Conservation (phyloP, 2,329 filamentous ascomycete genomes). For the Volutella citrinella region DNA sequence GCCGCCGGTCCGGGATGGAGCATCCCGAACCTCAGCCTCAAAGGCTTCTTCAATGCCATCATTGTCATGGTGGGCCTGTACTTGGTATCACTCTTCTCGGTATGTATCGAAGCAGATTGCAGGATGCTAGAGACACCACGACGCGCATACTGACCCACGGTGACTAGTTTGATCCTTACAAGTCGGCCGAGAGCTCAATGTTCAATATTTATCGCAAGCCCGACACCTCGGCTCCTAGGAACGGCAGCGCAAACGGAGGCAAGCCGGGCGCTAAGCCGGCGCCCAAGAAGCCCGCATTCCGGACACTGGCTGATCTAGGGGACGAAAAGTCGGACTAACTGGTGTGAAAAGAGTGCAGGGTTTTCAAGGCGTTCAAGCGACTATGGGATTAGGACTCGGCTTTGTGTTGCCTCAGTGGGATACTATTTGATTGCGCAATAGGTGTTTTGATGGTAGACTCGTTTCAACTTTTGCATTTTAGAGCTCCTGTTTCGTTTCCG, state of each 20-base stretch:
- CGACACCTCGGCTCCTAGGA: too few relatives aligned
- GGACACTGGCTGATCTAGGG: conserved; percentile 53
- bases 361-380: too few relatives aligned
- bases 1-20: conserved; percentile 19
- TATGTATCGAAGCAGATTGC: conserved; percentile 35
- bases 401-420: too few relatives aligned
- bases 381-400: too few relatives aligned
- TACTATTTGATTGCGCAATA: too few relatives aligned
- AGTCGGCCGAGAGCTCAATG: conserved; percentile 55
- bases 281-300: conserved; percentile 39
- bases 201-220: conserved; percentile 51
- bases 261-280: conserved; percentile 22
- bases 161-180: conserved; percentile 61
- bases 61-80: conserved; percentile 60
- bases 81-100: conserved; percentile 58
- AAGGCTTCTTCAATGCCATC: conserved; percentile 46
- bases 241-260: conserved; percentile 14
- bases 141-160: too few relatives aligned
- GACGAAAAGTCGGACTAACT: conserved; percentile 17
- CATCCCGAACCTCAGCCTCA: conserved; percentile 31
- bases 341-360: conserved; percentile 4
- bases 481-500: too few relatives aligned
- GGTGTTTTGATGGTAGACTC: too few relatives aligned
- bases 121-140: not conserved
- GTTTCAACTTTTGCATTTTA: too few relatives aligned